Conservation (phyloP, 768 basidiomycete genomes). For the Hypsizygus marmoreus region DNA sequence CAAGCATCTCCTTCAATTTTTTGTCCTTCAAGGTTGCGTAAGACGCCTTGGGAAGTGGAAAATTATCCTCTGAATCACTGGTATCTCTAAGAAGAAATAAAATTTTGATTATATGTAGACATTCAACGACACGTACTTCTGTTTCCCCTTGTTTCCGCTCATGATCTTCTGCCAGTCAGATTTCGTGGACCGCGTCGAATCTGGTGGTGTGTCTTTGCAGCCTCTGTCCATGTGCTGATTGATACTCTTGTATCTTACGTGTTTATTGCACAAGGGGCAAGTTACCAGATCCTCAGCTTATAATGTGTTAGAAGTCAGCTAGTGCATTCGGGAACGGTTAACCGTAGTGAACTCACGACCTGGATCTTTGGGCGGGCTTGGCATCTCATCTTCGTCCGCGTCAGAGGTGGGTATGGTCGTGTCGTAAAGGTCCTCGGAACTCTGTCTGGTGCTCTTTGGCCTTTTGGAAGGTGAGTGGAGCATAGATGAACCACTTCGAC, state of each 20-base stretch:
- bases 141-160: slow-evolving; percentile 41
- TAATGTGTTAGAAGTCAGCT: background rate
- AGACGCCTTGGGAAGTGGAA: slow-evolving; percentile 62
- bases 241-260: slow-evolving; percentile 48
- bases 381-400: slow-evolving; percentile 33
- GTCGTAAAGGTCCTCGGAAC: slow-evolving; percentile 8
- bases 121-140: slow-evolving; percentile 27
- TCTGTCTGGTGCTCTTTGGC: slow-evolving; percentile 14
- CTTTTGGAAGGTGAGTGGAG: slow-evolving; percentile 23
- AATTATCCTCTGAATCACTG: slow-evolving; percentile 33
- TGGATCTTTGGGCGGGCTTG: slow-evolving; percentile 5
- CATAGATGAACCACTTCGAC: slow-evolving; percentile 13
- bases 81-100: slow-evolving; percentile 9
- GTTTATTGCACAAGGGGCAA: slow-evolving; percentile 64
- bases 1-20: slow-evolving; percentile 57
- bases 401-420: slow-evolving; percentile 36
- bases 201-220: slow-evolving; percentile 42
- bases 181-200: slow-evolving; percentile 29
- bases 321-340: background rate
- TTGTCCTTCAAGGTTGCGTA: slow-evolving; percentile 67
- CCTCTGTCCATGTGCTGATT: slow-evolving; percentile 69
- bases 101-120: background rate
- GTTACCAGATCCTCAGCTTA: slow-evolving; percentile 42
- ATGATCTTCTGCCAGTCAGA: slow-evolving; percentile 50
- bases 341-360: slow-evolving; percentile 9